These are phyloP conservation scores for Mortierella sp. DNA, from an alignment of 371 early-diverging fungal species.

Conservation along the genomic window DNA sequence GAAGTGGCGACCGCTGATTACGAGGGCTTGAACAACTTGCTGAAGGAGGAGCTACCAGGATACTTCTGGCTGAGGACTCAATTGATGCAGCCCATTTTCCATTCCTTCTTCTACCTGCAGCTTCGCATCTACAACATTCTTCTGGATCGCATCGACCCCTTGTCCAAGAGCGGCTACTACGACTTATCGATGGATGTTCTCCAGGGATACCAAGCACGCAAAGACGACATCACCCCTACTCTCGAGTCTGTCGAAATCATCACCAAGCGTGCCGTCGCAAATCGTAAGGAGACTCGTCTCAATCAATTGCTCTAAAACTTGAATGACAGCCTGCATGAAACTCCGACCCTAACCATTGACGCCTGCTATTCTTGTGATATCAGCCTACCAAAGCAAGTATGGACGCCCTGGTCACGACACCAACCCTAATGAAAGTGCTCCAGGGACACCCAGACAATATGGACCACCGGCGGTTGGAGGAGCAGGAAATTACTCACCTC, in stretches of 20 bases:
- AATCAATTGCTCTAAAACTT: not conserved
- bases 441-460: constrained; percentile 25
- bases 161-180: constrained; percentile 59
- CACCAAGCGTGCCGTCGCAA: constrained; percentile 31
- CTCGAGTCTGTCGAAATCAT: constrained; percentile 54
- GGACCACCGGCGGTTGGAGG: constrained; percentile 21
- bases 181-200: constrained; percentile 58
- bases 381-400: constrained; percentile 50
- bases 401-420: constrained; percentile 25
- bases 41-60: constrained; percentile 79
- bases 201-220: constrained; percentile 46
- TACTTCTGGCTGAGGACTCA: constrained; percentile 71
- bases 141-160: constrained; percentile 68
- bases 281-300: constrained; percentile 22
- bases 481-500: constrained; percentile 22
- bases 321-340: not conserved
- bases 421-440: constrained; percentile 30
- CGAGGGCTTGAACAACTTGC: constrained; percentile 74
- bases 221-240: constrained; percentile 42
- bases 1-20: constrained; percentile 85
- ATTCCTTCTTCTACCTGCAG: constrained; percentile 79
- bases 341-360: not conserved
- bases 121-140: constrained; percentile 70
- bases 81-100: constrained; percentile 84
- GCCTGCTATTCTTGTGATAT: not conserved